Evolutionary conservation across 2,329 filamentous ascomycete species (phyloP), one percentile per base, ranked within the genome.

Genomic region (Didymella arachidicola): DNA sequence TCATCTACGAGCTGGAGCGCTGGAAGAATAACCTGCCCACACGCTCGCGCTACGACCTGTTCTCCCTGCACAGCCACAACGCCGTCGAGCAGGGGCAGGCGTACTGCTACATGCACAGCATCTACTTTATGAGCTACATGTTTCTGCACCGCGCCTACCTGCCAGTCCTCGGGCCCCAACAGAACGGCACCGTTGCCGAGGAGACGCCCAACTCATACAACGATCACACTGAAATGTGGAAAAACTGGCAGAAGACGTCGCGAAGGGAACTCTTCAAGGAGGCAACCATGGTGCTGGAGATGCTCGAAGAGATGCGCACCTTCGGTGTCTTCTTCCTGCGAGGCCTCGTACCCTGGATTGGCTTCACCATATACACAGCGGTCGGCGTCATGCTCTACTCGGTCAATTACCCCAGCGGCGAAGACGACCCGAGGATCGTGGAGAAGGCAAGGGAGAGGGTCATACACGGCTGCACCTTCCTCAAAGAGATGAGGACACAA

Each of bases 81-180:
- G 77, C 77, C 7, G 71, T 77, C n/a, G 76, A 78, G 25, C 76
- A 78, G 51, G 77, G 77, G 14, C 77, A 79, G 51, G 77, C 76
- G 4, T 79, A 74, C 61, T 75, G 72, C 63, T 79, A 79, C 61
- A 79, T 78, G 77, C 76, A 78, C 59, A 72, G 74, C 60, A 78
- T 79, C 46, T 71, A 78, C 58, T 78, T 78, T 57, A 79, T 79
- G 77, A 74, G 71, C 53, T 70, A 72, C 61, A 78, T 79, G 76
- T 79, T 79, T 57, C 69, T 79, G 16, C 73, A 78, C 48, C 76
- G 77, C 18, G 74, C 76, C 26, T 78, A 78, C 59, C 62, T 79
- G 10, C 76, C 76, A 0, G 75, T 77, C 7, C 71, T 78, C 1
- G 77, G 75, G 0, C 73, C 75, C 2, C 66, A 70, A 18, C 70